Percentiles rank a stretch among this genome's conserved stretches.
phyloP scores from a whole-genome alignment of 1,139 yeast genomes.

The Hanseniaspora sp. region DNA sequence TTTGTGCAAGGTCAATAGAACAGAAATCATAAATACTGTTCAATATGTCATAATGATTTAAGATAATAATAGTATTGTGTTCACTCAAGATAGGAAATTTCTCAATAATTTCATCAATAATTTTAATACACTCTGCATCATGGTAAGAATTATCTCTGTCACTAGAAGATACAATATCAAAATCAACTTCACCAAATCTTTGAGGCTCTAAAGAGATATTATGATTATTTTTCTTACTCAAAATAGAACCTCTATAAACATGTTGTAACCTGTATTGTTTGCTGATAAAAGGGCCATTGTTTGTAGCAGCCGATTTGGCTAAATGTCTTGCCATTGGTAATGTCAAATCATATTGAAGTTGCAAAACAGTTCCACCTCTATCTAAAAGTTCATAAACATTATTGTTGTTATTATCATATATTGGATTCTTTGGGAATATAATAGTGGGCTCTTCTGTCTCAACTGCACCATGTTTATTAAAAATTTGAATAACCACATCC shows the following conservation, averaged over 20 bases:
- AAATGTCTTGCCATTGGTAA: slow-evolving; percentile 77
- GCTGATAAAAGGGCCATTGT: slow-evolving; percentile 34
- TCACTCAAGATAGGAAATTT: slow-evolving; percentile 55
- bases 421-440: slow-evolving; percentile 71
- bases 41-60: slow-evolving; percentile 72
- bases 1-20: slow-evolving; percentile 60
- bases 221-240: slow-evolving; percentile 29
- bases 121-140: slow-evolving; percentile 82
- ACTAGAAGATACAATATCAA: slow-evolving; percentile 61
- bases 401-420: slow-evolving; percentile 47
- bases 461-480: slow-evolving; percentile 75
- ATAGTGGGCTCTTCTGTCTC: slow-evolving; percentile 52
- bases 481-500: slow-evolving; percentile 47
- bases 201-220: slow-evolving; percentile 60
- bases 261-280: slow-evolving; percentile 66
- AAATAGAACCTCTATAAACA: slow-evolving; percentile 57
- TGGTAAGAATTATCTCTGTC: slow-evolving; percentile 40
- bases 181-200: slow-evolving; percentile 69
- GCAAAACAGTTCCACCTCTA: slow-evolving; percentile 73
- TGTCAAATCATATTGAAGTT: slow-evolving; percentile 78
- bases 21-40: slow-evolving; percentile 69
- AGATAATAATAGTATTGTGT: slow-evolving; percentile 44
- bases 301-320: slow-evolving; percentile 38
- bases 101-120: slow-evolving; percentile 59
- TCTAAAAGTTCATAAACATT: slow-evolving; percentile 72